phyloP scores from a whole-genome alignment of 495 filamentous ascomycete species.

The Penicillium robsamsonii region DNA sequence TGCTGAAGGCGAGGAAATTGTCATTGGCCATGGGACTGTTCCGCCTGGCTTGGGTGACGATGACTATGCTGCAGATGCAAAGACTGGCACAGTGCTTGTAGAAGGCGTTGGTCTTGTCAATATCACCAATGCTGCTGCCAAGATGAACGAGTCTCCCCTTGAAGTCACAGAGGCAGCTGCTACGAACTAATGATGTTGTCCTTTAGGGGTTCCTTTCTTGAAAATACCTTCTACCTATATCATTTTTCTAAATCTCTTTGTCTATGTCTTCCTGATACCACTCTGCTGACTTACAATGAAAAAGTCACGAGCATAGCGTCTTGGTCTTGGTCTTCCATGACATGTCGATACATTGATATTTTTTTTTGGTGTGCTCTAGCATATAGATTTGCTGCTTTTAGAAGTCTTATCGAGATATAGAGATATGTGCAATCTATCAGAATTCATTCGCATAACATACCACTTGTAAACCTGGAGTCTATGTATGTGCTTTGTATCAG shows the following conservation, averaged over 20 bases:
- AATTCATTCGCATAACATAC: not conserved
- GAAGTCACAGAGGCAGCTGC: not conserved
- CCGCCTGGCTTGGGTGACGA: constrained; percentile 28
- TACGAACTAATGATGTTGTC: not conserved
- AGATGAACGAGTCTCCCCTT: not conserved
- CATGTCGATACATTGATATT: not conserved
- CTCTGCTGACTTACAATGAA: not conserved
- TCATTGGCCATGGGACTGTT: constrained; percentile 39
- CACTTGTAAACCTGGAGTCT: not conserved
- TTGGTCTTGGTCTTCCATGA: constrained; percentile 6
- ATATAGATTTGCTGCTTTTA: not conserved
- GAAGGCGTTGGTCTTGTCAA: constrained; percentile 23
- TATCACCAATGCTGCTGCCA: constrained; percentile 13
- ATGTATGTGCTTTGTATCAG: not conserved
- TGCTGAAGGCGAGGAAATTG: constrained; percentile 34
- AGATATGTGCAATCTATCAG: not conserved
- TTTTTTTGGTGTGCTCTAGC: not conserved
- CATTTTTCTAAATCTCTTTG: not conserved
- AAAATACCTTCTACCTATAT: not conserved
- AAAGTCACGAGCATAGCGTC: constrained; percentile 9
- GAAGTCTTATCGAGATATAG: not conserved
- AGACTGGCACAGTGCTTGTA: constrained; percentile 18
- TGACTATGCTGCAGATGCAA: constrained; percentile 11
- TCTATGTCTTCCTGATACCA: constrained; percentile 13
- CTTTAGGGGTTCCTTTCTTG: not conserved